phyloP scores from a whole-genome alignment of 768 basidiomycete species.

The Serendipita indica region DNA sequence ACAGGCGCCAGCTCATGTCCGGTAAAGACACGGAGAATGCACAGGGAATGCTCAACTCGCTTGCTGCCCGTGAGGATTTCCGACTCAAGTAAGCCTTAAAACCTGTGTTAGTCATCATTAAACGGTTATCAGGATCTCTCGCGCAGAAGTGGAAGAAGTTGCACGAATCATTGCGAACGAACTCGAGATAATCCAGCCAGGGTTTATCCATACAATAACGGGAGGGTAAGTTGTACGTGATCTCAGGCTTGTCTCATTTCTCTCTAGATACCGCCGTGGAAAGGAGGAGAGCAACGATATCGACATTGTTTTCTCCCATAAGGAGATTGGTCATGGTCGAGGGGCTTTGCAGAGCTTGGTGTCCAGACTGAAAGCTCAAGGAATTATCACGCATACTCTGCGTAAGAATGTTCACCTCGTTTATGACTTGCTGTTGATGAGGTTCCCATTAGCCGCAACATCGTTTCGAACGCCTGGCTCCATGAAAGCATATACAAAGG shows the following conservation, averaged over 20 bases:
- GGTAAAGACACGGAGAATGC: conserved; percentile 18
- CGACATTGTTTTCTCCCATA: conserved; percentile 78
- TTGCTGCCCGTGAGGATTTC: conserved; percentile 46
- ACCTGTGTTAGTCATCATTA: not conserved
- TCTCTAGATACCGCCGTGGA: conserved; percentile 62
- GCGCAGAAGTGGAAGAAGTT: conserved; percentile 68
- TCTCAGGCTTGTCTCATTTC: not conserved
- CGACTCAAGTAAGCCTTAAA: conserved; percentile 27
- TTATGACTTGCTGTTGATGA: not conserved
- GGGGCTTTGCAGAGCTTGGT: conserved; percentile 48
- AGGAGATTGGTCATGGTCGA: conserved; percentile 36
- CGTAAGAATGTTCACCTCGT: conserved; percentile 36
- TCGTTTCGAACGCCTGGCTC: conserved; percentile 27
- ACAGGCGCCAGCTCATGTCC: conserved; percentile 29
- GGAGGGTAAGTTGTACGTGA: conserved; percentile 47
- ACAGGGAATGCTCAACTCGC: conserved; percentile 36
- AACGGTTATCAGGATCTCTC: conserved; percentile 39
- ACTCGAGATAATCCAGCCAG: conserved; percentile 43
- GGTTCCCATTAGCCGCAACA: not conserved
- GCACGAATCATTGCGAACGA: conserved; percentile 51
- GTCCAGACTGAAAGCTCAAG: conserved; percentile 41
- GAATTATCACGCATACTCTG: conserved; percentile 70
- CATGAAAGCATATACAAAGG: conserved; percentile 27
- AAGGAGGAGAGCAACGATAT: conserved; percentile 72
- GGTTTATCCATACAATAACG: conserved; percentile 59